These are phyloP conservation scores for Linnemannia hyalina DNA, from an alignment of 192 early-diverging fungal species.

Conservation along the genomic window DNA sequence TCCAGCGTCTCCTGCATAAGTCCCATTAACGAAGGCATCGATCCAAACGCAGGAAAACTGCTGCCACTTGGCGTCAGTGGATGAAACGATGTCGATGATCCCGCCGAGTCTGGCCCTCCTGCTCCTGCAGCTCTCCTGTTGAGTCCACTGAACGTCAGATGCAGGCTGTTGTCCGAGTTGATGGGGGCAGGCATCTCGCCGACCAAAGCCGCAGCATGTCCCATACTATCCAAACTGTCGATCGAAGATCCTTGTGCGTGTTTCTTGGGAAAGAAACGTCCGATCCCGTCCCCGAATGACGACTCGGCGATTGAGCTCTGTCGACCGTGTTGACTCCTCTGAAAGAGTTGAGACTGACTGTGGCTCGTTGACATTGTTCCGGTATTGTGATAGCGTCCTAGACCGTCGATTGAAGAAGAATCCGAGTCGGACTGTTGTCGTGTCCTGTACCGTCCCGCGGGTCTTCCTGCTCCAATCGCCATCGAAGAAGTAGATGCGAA, in stretches of 20 bases:
- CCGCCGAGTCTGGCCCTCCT: not conserved
- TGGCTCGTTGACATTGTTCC: constrained; percentile 9
- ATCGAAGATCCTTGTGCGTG: constrained; percentile 12
- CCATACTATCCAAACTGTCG: constrained; percentile 34
- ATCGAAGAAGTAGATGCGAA: not conserved
- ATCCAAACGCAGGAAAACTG: constrained; percentile 28
- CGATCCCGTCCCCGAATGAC: constrained; percentile 42
- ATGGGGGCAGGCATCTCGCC: constrained; percentile 1
- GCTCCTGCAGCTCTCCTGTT: not conserved
- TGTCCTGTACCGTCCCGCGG: not conserved
- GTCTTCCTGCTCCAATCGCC: not conserved
- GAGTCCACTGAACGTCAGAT: not conserved
- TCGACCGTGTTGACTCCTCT: constrained; percentile 15
- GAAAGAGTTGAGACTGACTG: constrained; percentile 7
- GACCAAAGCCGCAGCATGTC: not conserved
- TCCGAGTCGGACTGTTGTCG: constrained; percentile 31
- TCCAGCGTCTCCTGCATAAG: constrained; percentile 39
- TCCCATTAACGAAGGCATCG: constrained; percentile 18
- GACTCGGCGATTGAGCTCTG: constrained; percentile 34
- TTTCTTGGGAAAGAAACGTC: constrained; percentile 42
- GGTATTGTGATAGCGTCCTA: not conserved
- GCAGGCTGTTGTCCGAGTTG: not conserved
- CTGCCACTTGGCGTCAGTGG: constrained; percentile 20
- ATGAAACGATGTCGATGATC: constrained; percentile 9
- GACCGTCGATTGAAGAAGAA: constrained; percentile 24